Conservation (phyloP, 108 stramenopile species). For the Fragilaria crotonensis region DNA sequence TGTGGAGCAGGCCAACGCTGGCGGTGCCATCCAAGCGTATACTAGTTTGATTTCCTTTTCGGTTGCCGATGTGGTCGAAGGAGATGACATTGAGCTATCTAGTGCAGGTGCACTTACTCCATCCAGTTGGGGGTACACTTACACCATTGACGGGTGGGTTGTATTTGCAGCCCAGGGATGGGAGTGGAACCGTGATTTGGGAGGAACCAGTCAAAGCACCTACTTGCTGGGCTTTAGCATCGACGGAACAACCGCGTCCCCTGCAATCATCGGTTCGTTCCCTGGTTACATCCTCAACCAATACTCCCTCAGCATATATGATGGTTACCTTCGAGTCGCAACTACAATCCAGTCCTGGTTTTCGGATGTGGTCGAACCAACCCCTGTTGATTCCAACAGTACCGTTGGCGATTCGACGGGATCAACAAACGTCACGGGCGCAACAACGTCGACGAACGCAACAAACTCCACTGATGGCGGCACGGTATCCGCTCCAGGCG, state of each 20-base stretch:
- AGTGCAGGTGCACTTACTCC: not conserved
- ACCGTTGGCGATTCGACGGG: no score
- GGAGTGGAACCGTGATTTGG: not conserved
- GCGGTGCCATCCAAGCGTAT: not conserved
- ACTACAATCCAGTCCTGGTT: slow-evolving; percentile 6
- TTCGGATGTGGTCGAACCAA: not conserved
- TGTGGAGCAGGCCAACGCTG: not conserved
- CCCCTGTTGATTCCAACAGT: not conserved
- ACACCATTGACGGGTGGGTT: not conserved
- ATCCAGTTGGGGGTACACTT: not conserved
- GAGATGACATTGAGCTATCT: not conserved
- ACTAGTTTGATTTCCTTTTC: slow-evolving; percentile 1
- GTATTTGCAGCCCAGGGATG: not conserved
- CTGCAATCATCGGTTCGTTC: not conserved
- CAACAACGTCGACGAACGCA: not conserved
- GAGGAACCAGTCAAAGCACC: not conserved
- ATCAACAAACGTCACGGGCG: not conserved
- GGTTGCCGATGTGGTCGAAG: not conserved
- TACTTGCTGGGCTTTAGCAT: not conserved
- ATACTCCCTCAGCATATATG: slow-evolving; percentile 1
- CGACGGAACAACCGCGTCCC: not conserved
- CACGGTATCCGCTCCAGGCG: not conserved
- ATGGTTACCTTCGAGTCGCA: slow-evolving; percentile 9
- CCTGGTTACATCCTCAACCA: slow-evolving; percentile 12
- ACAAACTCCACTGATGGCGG: not conserved